A percentile compares a stretch with the other conserved stretches of the same genome.
These are phyloP conservation scores for Oryza meridionalis DNA, from an alignment of 176 grass and related monocot species.

Conservation along the genomic window DNA sequence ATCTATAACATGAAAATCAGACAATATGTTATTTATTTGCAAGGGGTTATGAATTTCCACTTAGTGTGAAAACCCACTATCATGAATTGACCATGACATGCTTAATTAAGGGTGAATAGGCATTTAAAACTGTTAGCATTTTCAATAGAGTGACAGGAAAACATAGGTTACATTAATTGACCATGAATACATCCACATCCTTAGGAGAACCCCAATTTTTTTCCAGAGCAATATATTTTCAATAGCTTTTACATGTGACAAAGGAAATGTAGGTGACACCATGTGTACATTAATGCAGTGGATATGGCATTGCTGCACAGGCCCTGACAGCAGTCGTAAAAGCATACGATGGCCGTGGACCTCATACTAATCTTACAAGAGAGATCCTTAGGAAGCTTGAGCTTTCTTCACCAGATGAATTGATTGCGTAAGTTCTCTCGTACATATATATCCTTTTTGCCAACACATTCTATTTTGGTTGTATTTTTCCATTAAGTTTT, in stretches of 20 bases:
- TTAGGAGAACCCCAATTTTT: background rate
- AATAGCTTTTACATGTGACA: slow-evolving; percentile 29
- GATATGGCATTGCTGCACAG: slow-evolving; percentile 99
- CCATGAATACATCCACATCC: background rate
- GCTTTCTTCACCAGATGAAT: slow-evolving; percentile 93
- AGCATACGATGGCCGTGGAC: slow-evolving; percentile 88
- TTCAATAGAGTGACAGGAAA: background rate
- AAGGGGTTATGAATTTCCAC: background rate
- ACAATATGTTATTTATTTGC: slow-evolving; percentile 5
- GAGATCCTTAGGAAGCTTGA: slow-evolving; percentile 71
- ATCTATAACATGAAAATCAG: slow-evolving; percentile 27
- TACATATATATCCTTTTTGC: background rate
- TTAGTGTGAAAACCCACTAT: background rate
- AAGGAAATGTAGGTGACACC: slow-evolving; percentile 48
- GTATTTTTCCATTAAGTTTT: background rate
- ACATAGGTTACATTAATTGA: background rate
- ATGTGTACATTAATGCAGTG: slow-evolving; percentile 83
- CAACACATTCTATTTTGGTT: background rate
- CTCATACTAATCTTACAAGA: slow-evolving; percentile 76
- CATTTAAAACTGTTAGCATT: background rate
- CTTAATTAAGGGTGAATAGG: background rate
- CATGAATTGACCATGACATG: background rate
- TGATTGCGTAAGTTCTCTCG: slow-evolving; percentile 53
- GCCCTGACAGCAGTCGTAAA: slow-evolving; percentile 90
- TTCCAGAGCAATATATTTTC: background rate